These are phyloP conservation scores for Lentinula edodes DNA, from an alignment of 768 basidiomycete genomes.

Conservation along the genomic window DNA sequence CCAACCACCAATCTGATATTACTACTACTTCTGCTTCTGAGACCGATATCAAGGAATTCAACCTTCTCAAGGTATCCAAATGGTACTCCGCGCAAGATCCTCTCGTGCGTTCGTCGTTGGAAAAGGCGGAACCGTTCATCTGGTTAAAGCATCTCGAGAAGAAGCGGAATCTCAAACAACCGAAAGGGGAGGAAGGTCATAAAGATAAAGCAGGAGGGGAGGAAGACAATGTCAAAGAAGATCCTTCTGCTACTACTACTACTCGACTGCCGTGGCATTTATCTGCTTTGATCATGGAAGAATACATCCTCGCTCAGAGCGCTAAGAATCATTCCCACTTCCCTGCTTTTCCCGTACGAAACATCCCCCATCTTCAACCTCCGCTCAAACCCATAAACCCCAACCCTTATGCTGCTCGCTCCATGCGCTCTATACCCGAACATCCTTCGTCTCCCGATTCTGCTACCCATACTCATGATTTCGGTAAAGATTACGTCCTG, in stretches of 20 bases:
- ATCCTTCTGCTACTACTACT: not conserved
- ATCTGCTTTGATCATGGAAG: slow-evolving; percentile 65
- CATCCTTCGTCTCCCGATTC: slow-evolving; percentile 13
- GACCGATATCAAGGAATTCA: slow-evolving; percentile 20
- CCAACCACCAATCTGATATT: too few relatives aligned
- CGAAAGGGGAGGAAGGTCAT: not conserved
- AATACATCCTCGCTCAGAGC: slow-evolving; percentile 44
- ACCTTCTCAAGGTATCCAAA: slow-evolving; percentile 44
- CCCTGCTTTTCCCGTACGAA: not conserved
- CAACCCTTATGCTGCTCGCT: not conserved
- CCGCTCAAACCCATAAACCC: too few relatives aligned
- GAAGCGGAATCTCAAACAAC: too few relatives aligned
- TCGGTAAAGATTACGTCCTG: not conserved
- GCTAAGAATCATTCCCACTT: slow-evolving; percentile 17
- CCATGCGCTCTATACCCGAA: slow-evolving; percentile 43
- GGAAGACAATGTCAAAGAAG: not conserved
- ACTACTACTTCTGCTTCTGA: too few relatives aligned
- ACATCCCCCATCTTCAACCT: not conserved
- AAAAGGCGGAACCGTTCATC: slow-evolving; percentile 62
- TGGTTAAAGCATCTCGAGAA: slow-evolving; percentile 68
- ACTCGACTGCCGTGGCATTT: slow-evolving; percentile 52
- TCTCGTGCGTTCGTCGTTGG: slow-evolving; percentile 45
- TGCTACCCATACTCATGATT: not conserved
- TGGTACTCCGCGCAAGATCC: slow-evolving; percentile 57
- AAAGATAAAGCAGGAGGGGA: not conserved